Base-by-base conservation (phyloP, 1,139 yeast genomes). In the Suhomyces bolitotheri region DNA sequence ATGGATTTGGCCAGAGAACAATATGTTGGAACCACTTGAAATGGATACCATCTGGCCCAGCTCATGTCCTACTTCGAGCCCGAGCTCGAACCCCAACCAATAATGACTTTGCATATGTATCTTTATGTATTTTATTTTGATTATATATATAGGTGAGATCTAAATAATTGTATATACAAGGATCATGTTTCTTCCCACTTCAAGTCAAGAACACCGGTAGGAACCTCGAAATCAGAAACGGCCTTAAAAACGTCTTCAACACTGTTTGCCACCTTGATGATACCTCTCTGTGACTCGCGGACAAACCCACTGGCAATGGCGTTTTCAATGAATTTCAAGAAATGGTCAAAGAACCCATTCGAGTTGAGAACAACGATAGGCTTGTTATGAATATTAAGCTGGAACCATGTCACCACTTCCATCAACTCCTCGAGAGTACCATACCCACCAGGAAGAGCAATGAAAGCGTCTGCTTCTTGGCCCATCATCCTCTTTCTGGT, bases 401-500 rank as follows among this genome's bases (percentile, higher is more conserved):
- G 96, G 42, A 81, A 80, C 90, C 96, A 88, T 4, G 96, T 88
- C 37, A 85, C 83, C 37, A 87, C 84, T 64, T 88, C 96, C 80
- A 87, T 81, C 46, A 88, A 70, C 62, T 88, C 96, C 61, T 88
- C 96, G 52, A 87, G 64, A 5, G 96, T 87, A 36, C 96, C 96
- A 57, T 80, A 87, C 9, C 96, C 96, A 41, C 96, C 96, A n/a
- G 96, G 96, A 63, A 88, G 69, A 1, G 96, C 95, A 34, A 88
- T 77, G 58, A 88, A 88, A 0, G 94, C 95, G 47, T 80, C 80
- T n/a, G 94, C 81, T 58, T 83, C 89, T 54, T 78, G 74, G 13
- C 90, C 95, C 96, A 88, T 88, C 68, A 84, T 54, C 56, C 82
- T 73, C 67, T 88, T 88, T 56, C 96, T 74, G 3, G 95, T 83